A percentile compares a stretch with the other conserved stretches of the same genome.
Evolutionary conservation across 805 yeast species (phyloP).

Genomic region (Candida glaebosa): DNA sequence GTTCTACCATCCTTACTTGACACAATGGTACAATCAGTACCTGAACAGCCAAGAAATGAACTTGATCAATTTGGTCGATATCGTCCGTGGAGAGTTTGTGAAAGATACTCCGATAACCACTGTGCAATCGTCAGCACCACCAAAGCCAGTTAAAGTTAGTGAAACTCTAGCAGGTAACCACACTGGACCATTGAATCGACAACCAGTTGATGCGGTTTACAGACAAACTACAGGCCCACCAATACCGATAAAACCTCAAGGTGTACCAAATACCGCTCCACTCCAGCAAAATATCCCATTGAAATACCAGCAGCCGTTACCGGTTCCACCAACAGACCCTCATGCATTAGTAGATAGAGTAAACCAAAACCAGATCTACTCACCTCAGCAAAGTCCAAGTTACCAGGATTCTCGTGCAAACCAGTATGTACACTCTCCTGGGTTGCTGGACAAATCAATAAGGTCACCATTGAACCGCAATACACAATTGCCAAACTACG

Average conservation of each 20-base stretch:
- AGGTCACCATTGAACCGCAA: too few relatives aligned
- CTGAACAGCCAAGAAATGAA: constrained; percentile 15
- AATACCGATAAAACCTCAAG: constrained; percentile 20
- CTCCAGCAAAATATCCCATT: constrained; percentile 14
- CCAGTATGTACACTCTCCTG: not conserved
- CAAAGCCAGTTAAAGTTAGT: constrained; percentile 13
- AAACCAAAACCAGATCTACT: not conserved
- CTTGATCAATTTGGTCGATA: constrained; percentile 27
- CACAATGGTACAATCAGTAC: constrained; percentile 47
- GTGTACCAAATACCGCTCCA: not conserved
- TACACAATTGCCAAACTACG: not conserved
- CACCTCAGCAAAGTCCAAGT: not conserved
- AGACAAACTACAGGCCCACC: constrained; percentile 21
- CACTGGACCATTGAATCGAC: not conserved
- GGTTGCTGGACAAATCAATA: not conserved
- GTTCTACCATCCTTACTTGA: constrained; percentile 64
- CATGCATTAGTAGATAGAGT: not conserved
- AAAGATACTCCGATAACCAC: constrained; percentile 45
- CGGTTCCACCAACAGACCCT: constrained; percentile 16
- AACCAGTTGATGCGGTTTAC: constrained; percentile 13
- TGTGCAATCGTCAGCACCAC: constrained; percentile 12
- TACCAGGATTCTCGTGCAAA: not conserved
- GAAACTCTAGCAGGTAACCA: not conserved
- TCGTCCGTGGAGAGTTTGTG: constrained; percentile 33
- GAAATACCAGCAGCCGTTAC: constrained; percentile 31